Evolutionary conservation across 148 eudicot genomes (phyloP), one percentile per base, ranked within the genome.

Genomic region (Rhododendron williamsianum): DNA sequence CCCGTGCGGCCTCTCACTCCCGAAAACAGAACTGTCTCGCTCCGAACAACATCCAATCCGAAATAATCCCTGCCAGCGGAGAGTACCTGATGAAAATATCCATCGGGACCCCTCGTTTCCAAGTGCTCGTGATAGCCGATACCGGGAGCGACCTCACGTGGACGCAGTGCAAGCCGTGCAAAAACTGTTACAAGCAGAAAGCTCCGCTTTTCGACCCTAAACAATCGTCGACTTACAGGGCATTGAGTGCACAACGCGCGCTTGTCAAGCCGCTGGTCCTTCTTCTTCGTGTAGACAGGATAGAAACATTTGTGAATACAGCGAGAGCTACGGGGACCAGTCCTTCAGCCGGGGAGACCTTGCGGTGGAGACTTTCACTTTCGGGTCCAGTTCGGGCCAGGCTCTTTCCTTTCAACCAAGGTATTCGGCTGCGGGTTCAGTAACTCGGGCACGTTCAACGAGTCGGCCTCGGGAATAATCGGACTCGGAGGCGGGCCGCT

Each of bases 141-240:
- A 89, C 93, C 0, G 93, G 92, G 0, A 87, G 91, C 36, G 92
- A 91, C 60, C 83, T 91, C 6, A 60, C 85, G 0, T 91, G 93
- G 93, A 89, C 87, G 4, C 92, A 91, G 15, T 91, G 93, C 81
- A 3, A 13, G 56, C 92, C 93, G 2, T 91, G 93, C 33, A 1
- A 6, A 0, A 13, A 79, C 1, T 91, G 92, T 80, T 90, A 51
- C 87, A 30, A 83, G 9, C 93, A 91, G 46, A 45, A 4, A 0
- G 4, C 38, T 13, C 91, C 87, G 0, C 10, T 87, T 21, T 91
- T 86, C 33, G 78, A 89, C 65, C 92, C 92, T 0, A 30, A 10
- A 4, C 76, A 65, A 3, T 87, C 92, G 0, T 69, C 86, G 11
- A 86, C 88, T 3, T 91, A 82, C 78, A 27, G 36, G 11, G 4